A percentile compares a stretch with the other conserved stretches of the same genome.
phyloP scores from a whole-genome alignment of 2,329 filamentous ascomycete species.

The Zymoseptoria pseudotritici region DNA sequence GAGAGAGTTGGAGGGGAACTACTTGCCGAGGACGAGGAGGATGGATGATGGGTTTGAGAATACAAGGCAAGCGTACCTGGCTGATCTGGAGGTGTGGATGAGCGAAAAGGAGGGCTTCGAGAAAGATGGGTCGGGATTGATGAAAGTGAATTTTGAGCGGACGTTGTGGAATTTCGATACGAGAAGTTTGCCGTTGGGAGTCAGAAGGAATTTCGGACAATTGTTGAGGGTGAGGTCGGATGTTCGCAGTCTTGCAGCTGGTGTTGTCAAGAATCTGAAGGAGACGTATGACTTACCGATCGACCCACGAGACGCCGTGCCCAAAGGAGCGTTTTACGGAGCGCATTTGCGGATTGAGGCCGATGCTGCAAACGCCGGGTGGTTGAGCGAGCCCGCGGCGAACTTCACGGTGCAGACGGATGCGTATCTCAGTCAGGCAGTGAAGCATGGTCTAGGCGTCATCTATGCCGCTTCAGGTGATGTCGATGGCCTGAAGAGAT shows the following conservation, averaged over 20 bases:
- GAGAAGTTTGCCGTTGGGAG: constrained; percentile 16
- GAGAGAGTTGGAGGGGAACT: constrained; percentile 16
- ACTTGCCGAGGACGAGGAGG: constrained; percentile 18
- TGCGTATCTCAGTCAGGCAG: constrained; percentile 32
- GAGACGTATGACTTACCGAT: constrained; percentile 21
- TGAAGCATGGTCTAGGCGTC: constrained; percentile 22
- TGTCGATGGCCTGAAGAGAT: constrained; percentile 29
- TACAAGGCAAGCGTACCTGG: constrained; percentile 8
- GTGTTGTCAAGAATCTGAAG: constrained; percentile 28
- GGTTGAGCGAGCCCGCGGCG: constrained; percentile 21
- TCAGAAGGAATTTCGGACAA: constrained; percentile 25
- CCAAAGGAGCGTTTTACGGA: constrained; percentile 30
- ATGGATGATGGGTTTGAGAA: constrained; percentile 17
- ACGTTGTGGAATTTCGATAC: constrained; percentile 28
- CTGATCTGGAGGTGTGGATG: constrained; percentile 20
- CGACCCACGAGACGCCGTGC: constrained; percentile 23
- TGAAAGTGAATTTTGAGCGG: constrained; percentile 23
- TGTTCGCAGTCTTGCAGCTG: constrained; percentile 28
- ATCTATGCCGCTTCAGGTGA: constrained; percentile 42
- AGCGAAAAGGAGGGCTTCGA: constrained; percentile 6
- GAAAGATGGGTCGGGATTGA: constrained; percentile 3
- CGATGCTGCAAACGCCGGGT: constrained; percentile 29
- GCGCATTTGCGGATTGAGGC: constrained; percentile 33
- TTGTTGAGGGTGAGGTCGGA: constrained; percentile 20
- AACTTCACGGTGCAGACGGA: constrained; percentile 33